phyloP scores from a whole-genome alignment of 2,329 filamentous ascomycete species.

The Erysiphe pulchra region DNA sequence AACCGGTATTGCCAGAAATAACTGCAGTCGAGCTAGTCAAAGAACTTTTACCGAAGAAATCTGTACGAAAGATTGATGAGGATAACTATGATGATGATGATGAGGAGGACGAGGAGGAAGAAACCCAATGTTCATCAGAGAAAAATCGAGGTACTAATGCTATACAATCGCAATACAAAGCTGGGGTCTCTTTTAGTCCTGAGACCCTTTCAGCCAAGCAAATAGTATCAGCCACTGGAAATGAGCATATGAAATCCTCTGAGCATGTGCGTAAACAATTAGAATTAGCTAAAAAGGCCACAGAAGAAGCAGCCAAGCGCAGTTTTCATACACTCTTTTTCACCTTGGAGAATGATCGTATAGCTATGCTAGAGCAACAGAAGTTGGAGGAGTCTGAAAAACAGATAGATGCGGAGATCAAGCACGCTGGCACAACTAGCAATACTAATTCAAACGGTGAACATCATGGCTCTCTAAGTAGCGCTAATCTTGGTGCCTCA shows the following conservation, averaged over 20 bases:
- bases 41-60: conserved; percentile 35
- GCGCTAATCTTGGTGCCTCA: conserved; percentile 80
- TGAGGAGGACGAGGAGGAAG: conserved; percentile 42
- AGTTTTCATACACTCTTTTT: conserved; percentile 90
- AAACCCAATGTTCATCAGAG: conserved; percentile 25
- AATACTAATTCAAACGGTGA: conserved; percentile 26
- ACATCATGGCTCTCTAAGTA: conserved; percentile 74
- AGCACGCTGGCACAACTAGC: conserved; percentile 30
- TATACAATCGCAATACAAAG: conserved; percentile 43
- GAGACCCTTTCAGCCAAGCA: conserved; percentile 7
- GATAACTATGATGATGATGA: conserved; percentile 73
- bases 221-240: conserved; percentile 24
- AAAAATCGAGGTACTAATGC: conserved; percentile 24
- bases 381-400: conserved; percentile 90
- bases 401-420: conserved; percentile 88
- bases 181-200: conserved; percentile 37
- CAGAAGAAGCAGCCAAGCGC: conserved; percentile 67
- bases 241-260: conserved; percentile 37
- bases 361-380: conserved; percentile 94
- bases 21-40: conserved; percentile 22
- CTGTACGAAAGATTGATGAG: conserved; percentile 55
- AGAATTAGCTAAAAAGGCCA: conserved; percentile 74
- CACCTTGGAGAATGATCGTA: conserved; percentile 80
- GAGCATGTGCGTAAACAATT: conserved; percentile 84
- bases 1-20: conserved; percentile 23